phyloP scores from a whole-genome alignment of 129 eudicot species.

The Chrysanthemum seticuspe region DNA sequence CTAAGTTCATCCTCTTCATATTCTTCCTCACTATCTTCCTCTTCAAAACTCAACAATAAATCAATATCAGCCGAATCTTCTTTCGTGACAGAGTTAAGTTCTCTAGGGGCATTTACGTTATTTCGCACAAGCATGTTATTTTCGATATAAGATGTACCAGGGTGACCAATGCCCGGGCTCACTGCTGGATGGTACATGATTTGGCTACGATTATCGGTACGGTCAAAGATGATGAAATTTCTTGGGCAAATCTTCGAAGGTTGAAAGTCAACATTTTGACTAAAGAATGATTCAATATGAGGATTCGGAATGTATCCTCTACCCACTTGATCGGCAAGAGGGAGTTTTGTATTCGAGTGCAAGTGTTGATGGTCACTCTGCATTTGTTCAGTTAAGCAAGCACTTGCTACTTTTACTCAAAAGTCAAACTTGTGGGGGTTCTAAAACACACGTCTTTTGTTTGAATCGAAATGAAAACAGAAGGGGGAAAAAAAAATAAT shows the following conservation, averaged over 20 bases:
- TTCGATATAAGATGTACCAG: constrained; percentile 21
- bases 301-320: constrained; percentile 34
- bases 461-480: not conserved
- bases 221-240: constrained; percentile 70
- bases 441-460: not conserved
- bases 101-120: constrained; percentile 21
- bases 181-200: constrained; percentile 66
- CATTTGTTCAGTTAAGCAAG: constrained; percentile 40
- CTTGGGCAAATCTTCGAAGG: constrained; percentile 62
- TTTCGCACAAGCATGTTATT: constrained; percentile 17
- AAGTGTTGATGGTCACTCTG: constrained; percentile 40
- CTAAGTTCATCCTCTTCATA: constrained; percentile 67
- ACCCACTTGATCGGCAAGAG: constrained; percentile 40
- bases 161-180: constrained; percentile 24
- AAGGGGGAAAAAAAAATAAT: constrained; percentile 6
- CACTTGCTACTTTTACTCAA: constrained; percentile 10
- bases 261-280: constrained; percentile 53
- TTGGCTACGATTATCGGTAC: constrained; percentile 53
- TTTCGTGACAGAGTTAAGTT: constrained; percentile 34
- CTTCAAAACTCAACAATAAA: constrained; percentile 61
- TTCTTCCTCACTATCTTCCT: constrained; percentile 41
- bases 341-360: constrained; percentile 29
- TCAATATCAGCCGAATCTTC: constrained; percentile 78
- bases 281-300: constrained; percentile 35
- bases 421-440: constrained; percentile 8